Base-by-base conservation (phyloP, 352 stramenopile species). In the Globisporangium yorkense region DNA sequence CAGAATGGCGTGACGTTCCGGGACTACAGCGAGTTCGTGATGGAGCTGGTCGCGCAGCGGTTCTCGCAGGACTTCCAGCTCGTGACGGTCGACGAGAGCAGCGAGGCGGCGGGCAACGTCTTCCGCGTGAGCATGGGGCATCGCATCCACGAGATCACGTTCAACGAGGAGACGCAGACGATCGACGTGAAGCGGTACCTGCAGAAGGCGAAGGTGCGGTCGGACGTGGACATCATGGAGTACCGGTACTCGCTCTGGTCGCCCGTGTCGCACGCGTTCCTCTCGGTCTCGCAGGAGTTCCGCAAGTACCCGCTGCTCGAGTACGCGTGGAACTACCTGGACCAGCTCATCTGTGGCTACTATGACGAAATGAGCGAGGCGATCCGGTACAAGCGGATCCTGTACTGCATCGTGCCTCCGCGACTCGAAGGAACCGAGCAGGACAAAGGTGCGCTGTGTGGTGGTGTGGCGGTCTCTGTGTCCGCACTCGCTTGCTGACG, bases 21-120 rank as follows among this genome's bases (percentile, higher is more conserved):
- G 9, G 72, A 88, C 63, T 87, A 92, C 62, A 74, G 79, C 31
- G 79, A 96, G 46, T 67, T 94, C 13, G 77, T 93, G 16, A 75
- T 89, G 61, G 84, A 94, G 59, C 94, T 96, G 84, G 77, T 96
- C 2, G 80, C 77, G 16, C 87, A 94, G 57, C 71, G 87, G 31
- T 75, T 96, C 45, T 85, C 83, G 3, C 79, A 90, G 59, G 87
- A 94, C 64, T 96, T 94, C 46, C 87, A 96, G 63, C 72, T 96
- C n/a, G 85, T 96, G n/a, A 76, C 72, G 8, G 54, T 72, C 1
- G 76, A 84, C 48, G 69, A 79, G 20, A 63, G 69, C 29, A 75
- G 70, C 3, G 55, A 72, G 27, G 76, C 67, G 50, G 57, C 61
- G 31, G 65, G 62, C 3, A 73, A 67, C 2, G 69, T 89, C 18